Evolutionary conservation across 1,284 basidiomycete species (phyloP).

Genomic region (Heterobasidion occidentale): DNA sequence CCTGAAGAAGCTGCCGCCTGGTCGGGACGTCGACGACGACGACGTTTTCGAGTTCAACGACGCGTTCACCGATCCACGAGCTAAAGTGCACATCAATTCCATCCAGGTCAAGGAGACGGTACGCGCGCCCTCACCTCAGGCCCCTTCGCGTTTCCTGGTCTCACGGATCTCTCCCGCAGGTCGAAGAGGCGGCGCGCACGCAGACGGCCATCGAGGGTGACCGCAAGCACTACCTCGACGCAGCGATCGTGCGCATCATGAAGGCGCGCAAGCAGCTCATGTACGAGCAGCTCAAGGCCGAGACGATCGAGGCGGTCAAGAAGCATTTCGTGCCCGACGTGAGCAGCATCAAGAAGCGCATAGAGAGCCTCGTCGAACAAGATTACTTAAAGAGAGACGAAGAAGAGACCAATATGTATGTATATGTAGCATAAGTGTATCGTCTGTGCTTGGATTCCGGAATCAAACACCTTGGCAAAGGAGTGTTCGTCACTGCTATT

Average conservation of each 20-base stretch:
- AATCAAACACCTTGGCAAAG: too few relatives aligned
- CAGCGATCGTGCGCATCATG: slow-evolving; percentile 94
- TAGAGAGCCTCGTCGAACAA: slow-evolving; percentile 76
- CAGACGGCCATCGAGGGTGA: slow-evolving; percentile 83
- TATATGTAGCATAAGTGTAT: slow-evolving; percentile 57
- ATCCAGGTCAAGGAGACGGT: slow-evolving; percentile 93
- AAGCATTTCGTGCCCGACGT: slow-evolving; percentile 70
- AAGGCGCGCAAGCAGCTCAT: slow-evolving; percentile 79
- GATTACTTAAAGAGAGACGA: slow-evolving; percentile 81
- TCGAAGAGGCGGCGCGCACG: slow-evolving; percentile 82
- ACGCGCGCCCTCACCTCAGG: slow-evolving; percentile 16
- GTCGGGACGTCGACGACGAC: slow-evolving; percentile 70
- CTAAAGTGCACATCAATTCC: slow-evolving; percentile 90
- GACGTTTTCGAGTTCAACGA: slow-evolving; percentile 84
- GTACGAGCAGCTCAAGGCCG: slow-evolving; percentile 73
- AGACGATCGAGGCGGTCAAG: slow-evolving; percentile 76
- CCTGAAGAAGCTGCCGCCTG: slow-evolving; percentile 72
- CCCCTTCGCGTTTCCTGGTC: neutral
- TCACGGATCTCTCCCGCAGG: slow-evolving; percentile 29
- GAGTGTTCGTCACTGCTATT: too few relatives aligned
- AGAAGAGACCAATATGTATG: slow-evolving; percentile 59
- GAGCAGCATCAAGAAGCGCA: slow-evolving; percentile 76
- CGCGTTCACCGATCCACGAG: slow-evolving; percentile 73
- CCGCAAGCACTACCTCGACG: slow-evolving; percentile 81
- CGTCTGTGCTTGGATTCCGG: too few relatives aligned